Evolutionary conservation across 345 rosid genomes (phyloP).

Genomic region (Eucalyptus decipiens): DNA sequence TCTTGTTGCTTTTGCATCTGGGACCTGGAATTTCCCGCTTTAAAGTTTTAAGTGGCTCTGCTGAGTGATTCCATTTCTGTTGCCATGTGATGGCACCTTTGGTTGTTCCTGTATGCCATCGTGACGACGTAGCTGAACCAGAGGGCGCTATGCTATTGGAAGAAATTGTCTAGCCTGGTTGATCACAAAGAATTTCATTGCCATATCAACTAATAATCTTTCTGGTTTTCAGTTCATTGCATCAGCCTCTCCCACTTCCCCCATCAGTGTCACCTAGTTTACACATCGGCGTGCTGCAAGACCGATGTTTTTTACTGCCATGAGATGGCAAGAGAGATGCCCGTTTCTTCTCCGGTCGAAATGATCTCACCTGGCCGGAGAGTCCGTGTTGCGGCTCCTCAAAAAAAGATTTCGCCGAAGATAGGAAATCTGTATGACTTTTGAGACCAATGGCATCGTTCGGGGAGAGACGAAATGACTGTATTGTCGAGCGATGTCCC

Average conservation of each 20-base stretch:
- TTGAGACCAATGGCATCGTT: not conserved
- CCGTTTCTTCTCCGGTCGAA: not conserved
- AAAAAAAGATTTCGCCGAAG: not conserved
- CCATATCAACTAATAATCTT: not conserved
- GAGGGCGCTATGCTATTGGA: not conserved
- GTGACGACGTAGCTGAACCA: not conserved
- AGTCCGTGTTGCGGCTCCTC: not conserved
- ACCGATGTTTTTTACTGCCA: not conserved
- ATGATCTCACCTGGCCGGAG: not conserved
- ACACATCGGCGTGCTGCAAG: not conserved
- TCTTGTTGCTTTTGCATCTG: not conserved
- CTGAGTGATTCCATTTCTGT: not conserved
- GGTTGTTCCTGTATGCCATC: not conserved
- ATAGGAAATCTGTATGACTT: not conserved
- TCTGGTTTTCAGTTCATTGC: not conserved
- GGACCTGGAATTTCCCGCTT: not conserved
- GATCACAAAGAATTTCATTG: not conserved
- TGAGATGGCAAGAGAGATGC: not conserved
- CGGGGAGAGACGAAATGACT: not conserved
- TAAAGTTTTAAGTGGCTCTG: not conserved
- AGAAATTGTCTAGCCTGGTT: not conserved
- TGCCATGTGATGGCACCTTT: not conserved
- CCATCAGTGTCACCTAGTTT: not conserved
- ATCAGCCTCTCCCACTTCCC: not conserved
- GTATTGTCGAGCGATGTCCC: not conserved